These are phyloP conservation scores for Coemansia sp. DNA, from an alignment of 192 early-diverging fungal species.

Conservation along the genomic window DNA sequence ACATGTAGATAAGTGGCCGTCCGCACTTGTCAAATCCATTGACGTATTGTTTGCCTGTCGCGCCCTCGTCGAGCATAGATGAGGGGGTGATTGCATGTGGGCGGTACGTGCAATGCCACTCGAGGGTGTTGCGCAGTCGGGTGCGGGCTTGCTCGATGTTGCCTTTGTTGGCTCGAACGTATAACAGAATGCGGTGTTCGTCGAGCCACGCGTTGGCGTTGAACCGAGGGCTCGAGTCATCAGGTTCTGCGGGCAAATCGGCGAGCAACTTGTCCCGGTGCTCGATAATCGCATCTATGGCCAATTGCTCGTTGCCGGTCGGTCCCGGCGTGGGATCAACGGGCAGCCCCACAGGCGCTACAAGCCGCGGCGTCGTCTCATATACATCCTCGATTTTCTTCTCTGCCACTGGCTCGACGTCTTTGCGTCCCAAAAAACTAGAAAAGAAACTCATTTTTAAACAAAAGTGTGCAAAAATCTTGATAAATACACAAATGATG, in stretches of 20 bases:
- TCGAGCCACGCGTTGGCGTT: conserved; percentile 26
- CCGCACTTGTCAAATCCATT: conserved; percentile 75
- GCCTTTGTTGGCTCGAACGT: conserved; percentile 70
- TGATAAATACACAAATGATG: background rate
- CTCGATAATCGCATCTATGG: conserved; percentile 12
- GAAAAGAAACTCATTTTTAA: background rate
- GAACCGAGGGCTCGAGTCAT: conserved; percentile 18
- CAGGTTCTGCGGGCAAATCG: conserved; percentile 40
- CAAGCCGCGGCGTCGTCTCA: conserved; percentile 29
- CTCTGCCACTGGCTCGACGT: background rate
- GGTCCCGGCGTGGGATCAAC: conserved; percentile 28
- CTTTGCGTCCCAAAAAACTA: conserved; percentile 6
- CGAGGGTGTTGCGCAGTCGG: conserved; percentile 67
- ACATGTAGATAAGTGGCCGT: conserved; percentile 73
- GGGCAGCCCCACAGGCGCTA: conserved; percentile 8
- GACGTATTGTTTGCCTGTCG: conserved; percentile 77
- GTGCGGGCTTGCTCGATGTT: conserved; percentile 55
- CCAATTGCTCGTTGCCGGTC: conserved; percentile 31
- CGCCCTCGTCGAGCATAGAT: conserved; percentile 67
- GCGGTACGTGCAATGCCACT: conserved; percentile 72
- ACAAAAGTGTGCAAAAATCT: background rate
- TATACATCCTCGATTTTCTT: conserved; percentile 5
- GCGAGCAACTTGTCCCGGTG: conserved; percentile 28
- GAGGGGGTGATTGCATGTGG: conserved; percentile 67
- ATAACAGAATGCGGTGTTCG: conserved; percentile 59